Evolutionary conservation across 768 basidiomycete genomes (phyloP), one percentile per base, ranked within the genome.

Genomic region (Dentipellis sp.): DNA sequence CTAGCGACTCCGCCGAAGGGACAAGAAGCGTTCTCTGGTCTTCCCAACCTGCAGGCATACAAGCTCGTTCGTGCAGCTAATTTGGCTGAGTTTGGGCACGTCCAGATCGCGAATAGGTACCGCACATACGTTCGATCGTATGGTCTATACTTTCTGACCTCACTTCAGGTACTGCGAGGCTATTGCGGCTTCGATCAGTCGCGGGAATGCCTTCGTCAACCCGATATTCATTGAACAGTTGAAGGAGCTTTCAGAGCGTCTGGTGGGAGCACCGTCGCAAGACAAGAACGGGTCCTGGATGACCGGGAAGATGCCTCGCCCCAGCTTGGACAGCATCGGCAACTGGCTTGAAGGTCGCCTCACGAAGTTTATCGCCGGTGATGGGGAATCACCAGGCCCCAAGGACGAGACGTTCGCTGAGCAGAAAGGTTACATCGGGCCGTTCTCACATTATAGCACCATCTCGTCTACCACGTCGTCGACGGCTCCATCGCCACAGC

Each of bases 331-430:
- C 67, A 86, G 84, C 36, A 82, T 98, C 50, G 89, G 94, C 23
- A 86, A 84, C 46, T 97, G 94, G 87, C 76, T 98, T 22, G 95
- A 93, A 70, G 88, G 90, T 11, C 82, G 88, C 16, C 82, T 99
- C 65, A 92, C 92, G 14, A 94, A 94, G 66, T 85, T 99, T 62
- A 93, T 99, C 58, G 91, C 94, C 9, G 97, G 95, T 2, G 94
- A 97, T 52, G 80, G 76, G n/a, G 88, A 88, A 39, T 62, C 69
- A 22, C 65, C 70, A 0, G 59, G 57, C 7, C 62, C 69, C 12
- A 55, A 57, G 21, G 56, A 58, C 11, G 53, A 60, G n/a, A 57
- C 51, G n/a, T 72, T 74, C 14, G 69, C 78, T 10, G 64, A 67
- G 6, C 74, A 74, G 29, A 65, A 38, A 36, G 69, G 74, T 6